Conservation (phyloP, 1,284 basidiomycete species). For the Trichosporon inkin region DNA sequence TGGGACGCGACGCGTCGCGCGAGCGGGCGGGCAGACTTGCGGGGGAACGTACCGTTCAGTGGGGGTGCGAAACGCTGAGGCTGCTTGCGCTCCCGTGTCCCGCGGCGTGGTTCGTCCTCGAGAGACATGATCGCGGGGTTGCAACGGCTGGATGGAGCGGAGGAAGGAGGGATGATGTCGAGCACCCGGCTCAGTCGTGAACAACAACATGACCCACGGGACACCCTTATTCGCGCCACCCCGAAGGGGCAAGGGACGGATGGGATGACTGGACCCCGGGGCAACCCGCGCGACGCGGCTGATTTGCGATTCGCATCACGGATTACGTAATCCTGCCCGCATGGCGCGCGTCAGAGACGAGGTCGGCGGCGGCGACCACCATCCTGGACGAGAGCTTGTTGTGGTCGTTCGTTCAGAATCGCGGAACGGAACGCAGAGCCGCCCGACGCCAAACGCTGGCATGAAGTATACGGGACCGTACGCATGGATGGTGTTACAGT, state of each 20-base stretch:
- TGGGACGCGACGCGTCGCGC: slow-evolving; percentile 22
- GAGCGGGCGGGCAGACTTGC: neutral
- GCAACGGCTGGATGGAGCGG: slow-evolving; percentile 7
- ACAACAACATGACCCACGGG: slow-evolving; percentile 15
- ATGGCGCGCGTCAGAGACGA: too few relatives aligned
- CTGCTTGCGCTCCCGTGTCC: slow-evolving; percentile 36
- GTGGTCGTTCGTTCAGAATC: too few relatives aligned
- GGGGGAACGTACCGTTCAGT: neutral
- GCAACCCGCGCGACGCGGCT: neutral
- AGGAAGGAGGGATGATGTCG: slow-evolving; percentile 1
- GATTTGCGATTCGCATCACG: neutral
- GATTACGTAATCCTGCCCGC: neutral
- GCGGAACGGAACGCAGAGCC: too few relatives aligned
- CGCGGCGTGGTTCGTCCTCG: slow-evolving; percentile 36
- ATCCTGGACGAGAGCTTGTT: too few relatives aligned
- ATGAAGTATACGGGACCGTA: too few relatives aligned
- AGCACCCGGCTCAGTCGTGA: neutral
- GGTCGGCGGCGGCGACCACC: too few relatives aligned
- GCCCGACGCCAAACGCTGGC: too few relatives aligned
- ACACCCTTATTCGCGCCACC: neutral
- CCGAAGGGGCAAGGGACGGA: neutral
- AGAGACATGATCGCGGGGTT: slow-evolving; percentile 22
- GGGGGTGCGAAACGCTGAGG: slow-evolving; percentile 32
- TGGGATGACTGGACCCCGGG: too few relatives aligned
- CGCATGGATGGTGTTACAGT: too few relatives aligned